Percentiles rank a stretch among this genome's conserved stretches.
These are phyloP conservation scores for Laetiporus sulphureus DNA, from an alignment of 1,284 basidiomycete genomes.

Conservation along the genomic window DNA sequence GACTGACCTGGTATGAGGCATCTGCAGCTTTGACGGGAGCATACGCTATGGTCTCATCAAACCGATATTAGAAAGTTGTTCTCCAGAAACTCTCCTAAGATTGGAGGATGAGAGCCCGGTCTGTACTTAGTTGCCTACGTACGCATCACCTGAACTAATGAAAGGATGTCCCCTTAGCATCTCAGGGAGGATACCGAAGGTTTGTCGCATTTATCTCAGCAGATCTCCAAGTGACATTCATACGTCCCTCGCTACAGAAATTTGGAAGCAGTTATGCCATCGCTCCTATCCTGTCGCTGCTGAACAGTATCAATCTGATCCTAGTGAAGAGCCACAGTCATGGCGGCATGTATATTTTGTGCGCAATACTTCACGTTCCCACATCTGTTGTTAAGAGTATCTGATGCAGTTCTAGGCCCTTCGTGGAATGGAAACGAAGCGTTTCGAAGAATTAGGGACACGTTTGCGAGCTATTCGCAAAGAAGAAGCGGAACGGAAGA, in stretches of 20 bases:
- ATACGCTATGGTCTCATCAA: conserved; percentile 55
- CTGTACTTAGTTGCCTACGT: no score
- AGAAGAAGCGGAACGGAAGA: conserved; percentile 65
- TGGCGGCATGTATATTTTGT: conserved; percentile 71
- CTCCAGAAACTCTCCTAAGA: conserved; percentile 57
- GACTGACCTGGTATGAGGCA: conserved; percentile 12
- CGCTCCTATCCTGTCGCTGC: conserved; percentile 47
- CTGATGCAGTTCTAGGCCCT: no score
- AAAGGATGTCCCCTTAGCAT: conserved; percentile 1
- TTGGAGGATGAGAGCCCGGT: conserved; percentile 67
- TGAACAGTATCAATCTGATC: conserved; percentile 35
- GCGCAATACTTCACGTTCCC: no score
- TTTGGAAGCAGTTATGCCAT: conserved; percentile 64
- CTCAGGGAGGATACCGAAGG: neutral
- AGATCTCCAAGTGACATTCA: conserved; percentile 40
- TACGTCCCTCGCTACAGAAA: conserved; percentile 35
- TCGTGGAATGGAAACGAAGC: conserved; percentile 46
- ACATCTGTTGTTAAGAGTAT: no score
- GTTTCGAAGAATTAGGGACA: conserved; percentile 52
- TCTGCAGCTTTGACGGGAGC: conserved; percentile 32
- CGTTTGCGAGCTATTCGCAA: conserved; percentile 56
- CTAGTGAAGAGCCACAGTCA: conserved; percentile 41
- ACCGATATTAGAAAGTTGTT: conserved; percentile 67
- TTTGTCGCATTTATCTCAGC: conserved; percentile 4
- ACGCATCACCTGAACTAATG: no score